Base-by-base conservation (phyloP, 306 rosid species). In the Quercus bicolor region DNA sequence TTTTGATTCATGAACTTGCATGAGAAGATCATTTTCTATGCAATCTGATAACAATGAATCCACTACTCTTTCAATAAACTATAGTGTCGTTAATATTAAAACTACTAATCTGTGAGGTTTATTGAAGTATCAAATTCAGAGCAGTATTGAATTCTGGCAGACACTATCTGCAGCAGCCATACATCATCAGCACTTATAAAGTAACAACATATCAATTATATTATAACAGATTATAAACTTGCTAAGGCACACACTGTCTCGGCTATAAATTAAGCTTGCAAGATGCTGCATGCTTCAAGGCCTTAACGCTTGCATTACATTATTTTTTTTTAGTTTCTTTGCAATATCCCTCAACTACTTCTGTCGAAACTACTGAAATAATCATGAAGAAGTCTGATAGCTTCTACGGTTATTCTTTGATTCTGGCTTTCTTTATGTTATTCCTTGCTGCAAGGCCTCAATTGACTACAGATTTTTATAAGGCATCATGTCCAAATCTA, bases 391-490 rank as follows among this genome's bases (percentile, higher is more conserved):
- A 34, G 76, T 28, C 89, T 31, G 21, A 53, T 69, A 75, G 69
- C 60, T 59, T n/a, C 3, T 65, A 55, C 56, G 56, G 64, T 37
- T 75, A 21, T 78, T 80, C 78, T 53, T 69, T 86, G 78, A 5
- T 88, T 5, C 69, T 85, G 69, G 72, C 37, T 59, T 12, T 88
- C 48, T 70, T 87, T 48, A 73, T 88, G 68, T 37, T 87, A 75
- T 77, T 88, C 77, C 86, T 77, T 43, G 79, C 69, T 56, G 90
- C 74, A 20, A 86, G 76, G 7, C 87, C 93, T 16, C 92, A 95
- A 28, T 78, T 95, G 4, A 84, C 87, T 68, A 59, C 88, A 48
- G 90, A 92, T 69, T 95, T 95, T 80, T 95, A 92, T 40, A 28
- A 45, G 24, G 59, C 84, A 60, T 81, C 93, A 1, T 95, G 98